phyloP scores from a whole-genome alignment of 2,329 filamentous ascomycete genomes.

The Hypoxylon sp. region DNA sequence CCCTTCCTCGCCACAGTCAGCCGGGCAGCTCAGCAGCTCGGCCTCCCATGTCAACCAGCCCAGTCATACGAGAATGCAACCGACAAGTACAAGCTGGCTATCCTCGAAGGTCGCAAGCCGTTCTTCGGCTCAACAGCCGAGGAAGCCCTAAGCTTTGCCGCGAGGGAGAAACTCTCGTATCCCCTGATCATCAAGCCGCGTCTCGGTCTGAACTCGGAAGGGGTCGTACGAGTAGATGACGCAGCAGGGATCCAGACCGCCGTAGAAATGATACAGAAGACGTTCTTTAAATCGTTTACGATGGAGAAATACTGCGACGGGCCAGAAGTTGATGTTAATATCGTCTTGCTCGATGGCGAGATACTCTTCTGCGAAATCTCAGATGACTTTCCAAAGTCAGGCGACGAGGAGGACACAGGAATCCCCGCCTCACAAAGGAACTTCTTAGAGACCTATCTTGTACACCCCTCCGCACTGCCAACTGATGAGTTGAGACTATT shows the following conservation, averaged over 20 bases:
- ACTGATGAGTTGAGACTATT: conserved; percentile 39
- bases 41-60: conserved; percentile 41
- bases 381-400: conserved; percentile 50
- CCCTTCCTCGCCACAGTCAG: conserved; percentile 45
- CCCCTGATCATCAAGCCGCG: conserved; percentile 50
- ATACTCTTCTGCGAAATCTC: conserved; percentile 48
- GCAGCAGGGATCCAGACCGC: conserved; percentile 26
- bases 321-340: conserved; percentile 49
- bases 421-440: conserved; percentile 30
- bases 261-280: conserved; percentile 37
- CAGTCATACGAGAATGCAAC: conserved; percentile 46
- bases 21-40: conserved; percentile 41
- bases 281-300: conserved; percentile 42
- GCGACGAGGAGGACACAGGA: conserved; percentile 34
- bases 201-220: conserved; percentile 48
- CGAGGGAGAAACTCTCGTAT: conserved; percentile 37
- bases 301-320: conserved; percentile 48
- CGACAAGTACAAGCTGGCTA: conserved; percentile 46
- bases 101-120: conserved; percentile 41
- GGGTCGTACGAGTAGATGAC: conserved; percentile 45
- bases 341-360: conserved; percentile 46
- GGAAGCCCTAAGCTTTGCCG: conserved; percentile 39
- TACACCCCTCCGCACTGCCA: conserved; percentile 49
- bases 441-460: conserved; percentile 49
- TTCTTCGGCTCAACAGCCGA: conserved; percentile 41